Conservation (phyloP, 2,329 filamentous ascomycete species). For the Exophiala aquamarina region DNA sequence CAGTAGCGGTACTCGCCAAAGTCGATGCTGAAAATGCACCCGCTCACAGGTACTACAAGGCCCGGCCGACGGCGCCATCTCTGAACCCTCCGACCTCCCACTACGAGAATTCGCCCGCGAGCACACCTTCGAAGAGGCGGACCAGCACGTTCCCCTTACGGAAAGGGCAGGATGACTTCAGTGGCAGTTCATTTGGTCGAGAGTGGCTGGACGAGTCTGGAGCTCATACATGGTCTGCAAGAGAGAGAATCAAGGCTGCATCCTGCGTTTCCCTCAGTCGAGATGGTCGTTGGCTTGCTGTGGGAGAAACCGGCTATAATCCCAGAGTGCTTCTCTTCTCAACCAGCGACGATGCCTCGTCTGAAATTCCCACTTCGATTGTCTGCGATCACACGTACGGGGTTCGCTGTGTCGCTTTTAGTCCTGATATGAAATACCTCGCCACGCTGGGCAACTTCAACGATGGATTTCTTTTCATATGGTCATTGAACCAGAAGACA, state of each 20-base stretch:
- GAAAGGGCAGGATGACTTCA: conserved; percentile 48
- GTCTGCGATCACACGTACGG: conserved; percentile 89
- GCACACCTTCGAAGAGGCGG: conserved; percentile 56
- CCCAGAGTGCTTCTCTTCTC: conserved; percentile 90
- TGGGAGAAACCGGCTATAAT: conserved; percentile 93
- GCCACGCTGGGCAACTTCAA: conserved; percentile 86
- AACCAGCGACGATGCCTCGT: conserved; percentile 70
- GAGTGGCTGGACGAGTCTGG: conserved; percentile 59
- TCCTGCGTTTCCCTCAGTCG: conserved; percentile 86
- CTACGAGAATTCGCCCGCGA: conserved; percentile 56
- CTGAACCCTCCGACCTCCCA: conserved; percentile 60
- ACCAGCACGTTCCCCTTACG: conserved; percentile 55
- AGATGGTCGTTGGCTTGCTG: conserved; percentile 82
- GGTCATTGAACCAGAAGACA: conserved; percentile 79
- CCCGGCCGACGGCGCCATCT: conserved; percentile 69
- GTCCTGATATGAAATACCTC: conserved; percentile 78
- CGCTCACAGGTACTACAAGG: conserved; percentile 86
- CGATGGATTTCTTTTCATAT: conserved; percentile 91
- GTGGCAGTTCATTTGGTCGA: conserved; percentile 43
- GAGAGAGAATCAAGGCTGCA: conserved; percentile 90
- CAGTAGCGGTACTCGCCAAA: conserved; percentile 85
- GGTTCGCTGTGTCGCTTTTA: conserved; percentile 86
- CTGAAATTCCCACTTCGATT: conserved; percentile 78
- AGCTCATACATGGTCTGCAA: conserved; percentile 78
- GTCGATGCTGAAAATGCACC: conserved; percentile 65